Conservation (phyloP, 371 early-diverging fungal genomes). For the Circinella minor region DNA sequence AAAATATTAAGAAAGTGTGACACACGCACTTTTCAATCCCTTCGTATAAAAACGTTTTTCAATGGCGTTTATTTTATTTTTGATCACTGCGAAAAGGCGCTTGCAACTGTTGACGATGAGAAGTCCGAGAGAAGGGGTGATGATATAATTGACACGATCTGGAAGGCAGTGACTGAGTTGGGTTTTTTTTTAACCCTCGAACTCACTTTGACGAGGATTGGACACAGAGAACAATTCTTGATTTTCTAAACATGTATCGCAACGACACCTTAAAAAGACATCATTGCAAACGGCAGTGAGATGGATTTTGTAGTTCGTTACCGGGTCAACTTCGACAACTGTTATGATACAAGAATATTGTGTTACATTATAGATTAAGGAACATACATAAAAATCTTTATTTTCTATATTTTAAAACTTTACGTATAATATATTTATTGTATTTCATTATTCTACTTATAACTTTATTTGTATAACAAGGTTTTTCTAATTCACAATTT, state of each 20-base stretch:
- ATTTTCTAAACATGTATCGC: slow-evolving; percentile 8
- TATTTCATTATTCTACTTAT: too few relatives aligned
- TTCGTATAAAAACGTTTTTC: too few relatives aligned
- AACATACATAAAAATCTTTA: too few relatives aligned
- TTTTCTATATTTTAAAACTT: too few relatives aligned
- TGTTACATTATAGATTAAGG: too few relatives aligned
- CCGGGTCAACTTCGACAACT: slow-evolving; percentile 12
- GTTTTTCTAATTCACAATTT: too few relatives aligned
- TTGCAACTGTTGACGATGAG: not conserved
- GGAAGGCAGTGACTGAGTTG: slow-evolving; percentile 9
- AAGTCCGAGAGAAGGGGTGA: not conserved
- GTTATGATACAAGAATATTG: too few relatives aligned
- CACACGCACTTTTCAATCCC: too few relatives aligned
- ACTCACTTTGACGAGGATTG: slow-evolving; percentile 4
- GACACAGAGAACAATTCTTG: slow-evolving; percentile 10
- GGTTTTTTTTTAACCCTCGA: slow-evolving; percentile 15
- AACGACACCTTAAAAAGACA: not conserved
- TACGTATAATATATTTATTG: too few relatives aligned
- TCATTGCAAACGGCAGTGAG: slow-evolving; percentile 10
- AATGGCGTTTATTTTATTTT: not conserved
- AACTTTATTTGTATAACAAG: too few relatives aligned
- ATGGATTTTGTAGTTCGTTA: slow-evolving; percentile 7
- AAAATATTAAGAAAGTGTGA: too few relatives aligned
- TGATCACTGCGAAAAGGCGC: not conserved
- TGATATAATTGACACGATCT: slow-evolving; percentile 6